Evolutionary conservation across 352 stramenopile species (phyloP).

Genomic region (Phytopythium helicoides): DNA sequence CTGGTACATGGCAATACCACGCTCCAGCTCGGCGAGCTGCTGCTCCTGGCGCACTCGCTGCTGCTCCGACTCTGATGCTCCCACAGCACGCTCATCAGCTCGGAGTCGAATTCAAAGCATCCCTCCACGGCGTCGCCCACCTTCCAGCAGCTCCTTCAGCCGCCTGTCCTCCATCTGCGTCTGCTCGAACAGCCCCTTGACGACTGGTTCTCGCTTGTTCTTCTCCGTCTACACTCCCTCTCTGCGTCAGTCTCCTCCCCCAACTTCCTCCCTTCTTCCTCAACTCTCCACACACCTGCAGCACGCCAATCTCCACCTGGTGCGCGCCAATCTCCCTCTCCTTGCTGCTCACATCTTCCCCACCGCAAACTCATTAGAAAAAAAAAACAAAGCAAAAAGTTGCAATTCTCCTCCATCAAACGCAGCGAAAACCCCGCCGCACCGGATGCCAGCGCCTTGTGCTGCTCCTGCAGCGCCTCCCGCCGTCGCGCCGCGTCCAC

Average conservation of each 20-base stretch:
- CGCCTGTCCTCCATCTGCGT: constrained; percentile 57
- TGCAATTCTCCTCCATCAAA: background rate
- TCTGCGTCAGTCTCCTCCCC: background rate
- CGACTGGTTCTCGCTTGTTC: constrained; percentile 49
- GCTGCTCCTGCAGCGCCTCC: constrained; percentile 41
- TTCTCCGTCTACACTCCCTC: constrained; percentile 38
- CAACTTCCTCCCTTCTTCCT: constrained; percentile 7
- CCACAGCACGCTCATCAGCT: background rate
- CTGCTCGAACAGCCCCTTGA: constrained; percentile 59
- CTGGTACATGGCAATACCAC: constrained; percentile 65
- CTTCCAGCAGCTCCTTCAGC: constrained; percentile 41
- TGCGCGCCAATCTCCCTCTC: constrained; percentile 50
- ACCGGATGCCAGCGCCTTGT: constrained; percentile 36
- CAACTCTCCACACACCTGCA: constrained; percentile 33
- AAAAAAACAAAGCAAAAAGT: constrained; percentile 1
- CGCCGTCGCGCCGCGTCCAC: constrained; percentile 39
- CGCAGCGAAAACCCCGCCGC: constrained; percentile 1
- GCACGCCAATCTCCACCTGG: constrained; percentile 67
- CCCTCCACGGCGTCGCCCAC: constrained; percentile 3
- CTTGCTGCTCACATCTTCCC: constrained; percentile 27
- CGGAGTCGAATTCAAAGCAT: too few relatives aligned
- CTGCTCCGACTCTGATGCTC: constrained; percentile 29
- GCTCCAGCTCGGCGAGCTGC: constrained; percentile 59
- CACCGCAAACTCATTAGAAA: background rate
- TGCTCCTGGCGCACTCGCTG: constrained; percentile 39